A percentile compares a stretch with the other conserved stretches of the same genome.
phyloP scores from a whole-genome alignment of 495 filamentous ascomycete species.

The Pseudomonodictys pantanalensis region DNA sequence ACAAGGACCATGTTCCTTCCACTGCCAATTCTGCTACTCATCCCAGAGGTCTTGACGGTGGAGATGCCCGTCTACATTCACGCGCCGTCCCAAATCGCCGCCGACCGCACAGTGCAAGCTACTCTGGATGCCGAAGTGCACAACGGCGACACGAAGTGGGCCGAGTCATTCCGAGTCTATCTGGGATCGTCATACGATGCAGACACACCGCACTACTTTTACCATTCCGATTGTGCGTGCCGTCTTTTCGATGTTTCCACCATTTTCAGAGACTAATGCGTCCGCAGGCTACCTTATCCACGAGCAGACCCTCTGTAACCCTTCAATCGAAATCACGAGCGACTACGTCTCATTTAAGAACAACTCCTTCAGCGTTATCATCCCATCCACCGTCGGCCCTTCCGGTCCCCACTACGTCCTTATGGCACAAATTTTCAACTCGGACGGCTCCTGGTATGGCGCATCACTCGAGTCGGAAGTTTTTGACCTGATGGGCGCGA shows the following conservation, averaged over 20 bases:
- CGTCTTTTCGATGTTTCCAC: neutral
- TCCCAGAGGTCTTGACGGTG: neutral
- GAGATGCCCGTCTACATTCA: neutral
- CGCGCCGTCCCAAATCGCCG: neutral
- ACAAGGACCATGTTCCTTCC: neutral
- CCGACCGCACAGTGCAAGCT: neutral
- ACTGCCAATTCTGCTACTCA: neutral
- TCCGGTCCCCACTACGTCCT: slow-evolving; percentile 16
- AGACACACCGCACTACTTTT: neutral
- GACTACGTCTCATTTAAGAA: slow-evolving; percentile 3
- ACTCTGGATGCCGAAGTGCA: neutral
- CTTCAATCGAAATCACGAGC: neutral
- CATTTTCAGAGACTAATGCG: neutral
- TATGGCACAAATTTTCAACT: slow-evolving; percentile 1
- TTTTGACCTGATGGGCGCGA: slow-evolving; percentile 1
- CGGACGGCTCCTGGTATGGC: slow-evolving; percentile 16
- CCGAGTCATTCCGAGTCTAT: slow-evolving; percentile 1
- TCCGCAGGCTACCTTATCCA: slow-evolving; percentile 4
- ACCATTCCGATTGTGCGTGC: slow-evolving; percentile 5
- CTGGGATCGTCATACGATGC: slow-evolving; percentile 2
- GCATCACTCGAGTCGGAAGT: slow-evolving; percentile 1
- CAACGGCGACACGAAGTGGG: slow-evolving; percentile 5
- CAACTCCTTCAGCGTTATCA: slow-evolving; percentile 9
- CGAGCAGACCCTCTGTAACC: slow-evolving; percentile 8
- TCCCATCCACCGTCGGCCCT: slow-evolving; percentile 13